Base-by-base conservation (phyloP, 768 basidiomycete genomes). In the Lactifluus subvellereus region DNA sequence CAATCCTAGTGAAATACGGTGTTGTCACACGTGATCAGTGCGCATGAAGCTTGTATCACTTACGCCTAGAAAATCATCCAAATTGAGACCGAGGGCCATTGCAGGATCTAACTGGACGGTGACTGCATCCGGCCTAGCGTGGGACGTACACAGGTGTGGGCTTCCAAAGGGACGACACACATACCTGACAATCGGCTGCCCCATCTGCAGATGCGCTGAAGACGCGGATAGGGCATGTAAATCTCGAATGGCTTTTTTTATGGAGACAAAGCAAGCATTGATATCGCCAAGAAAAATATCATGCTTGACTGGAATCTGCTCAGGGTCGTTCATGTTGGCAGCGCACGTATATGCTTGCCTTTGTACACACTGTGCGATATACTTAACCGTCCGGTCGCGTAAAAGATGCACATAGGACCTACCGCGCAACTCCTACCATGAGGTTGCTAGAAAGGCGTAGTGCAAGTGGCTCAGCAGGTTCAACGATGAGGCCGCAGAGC, bases 381-480 rank as follows among this genome's bases (percentile, higher is more conserved):
- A 42, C 0, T 32, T 22, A 37, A 18, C 14, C 45, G 33, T 32
- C 33, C 38, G 18, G 18, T 35, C n/a, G 4, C 11, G 13, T 38
- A 53, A 49, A 35, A 52, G 8, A 20, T 37, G 40, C 20, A 40
- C 13, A 56, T 60, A 35, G 22, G 66, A 69, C 83, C 62, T 73
- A 93, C 93, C 93, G 84, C 22, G 88, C 90, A 40, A 88, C 94
- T 4, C 94, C 94, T 64, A 95, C 87, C 80, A 96, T 85, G 48
- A 96, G 75, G 71, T 92, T 93, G 62, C 91, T 92, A 10, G 93
- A 94, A 59, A 95, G 76, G 66, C 94, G 80, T 60, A 96, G 76
- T 2, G 94, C 93, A 38, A 96, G 79, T 43, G 94, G 94, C 67
- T 95, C 94, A 27, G 79, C 73, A n/a, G 94, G 94, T 68, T 88